phyloP scores from a whole-genome alignment of 768 basidiomycete species.

The Mycena sanguinolenta region DNA sequence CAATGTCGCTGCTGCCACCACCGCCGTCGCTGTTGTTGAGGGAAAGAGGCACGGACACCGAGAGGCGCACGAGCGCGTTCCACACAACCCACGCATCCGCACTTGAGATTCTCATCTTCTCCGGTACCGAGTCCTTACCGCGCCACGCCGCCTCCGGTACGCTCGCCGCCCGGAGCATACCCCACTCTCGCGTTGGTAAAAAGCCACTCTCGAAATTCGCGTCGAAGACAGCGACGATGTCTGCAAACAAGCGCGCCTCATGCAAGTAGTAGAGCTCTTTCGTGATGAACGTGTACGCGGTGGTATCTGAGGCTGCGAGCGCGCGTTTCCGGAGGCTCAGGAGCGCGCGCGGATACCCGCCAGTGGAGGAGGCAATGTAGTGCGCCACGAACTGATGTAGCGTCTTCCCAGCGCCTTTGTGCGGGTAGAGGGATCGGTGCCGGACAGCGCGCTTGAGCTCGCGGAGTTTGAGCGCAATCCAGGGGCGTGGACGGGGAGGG shows the following conservation, averaged over 20 bases:
- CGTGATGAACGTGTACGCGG: slow-evolving; percentile 29
- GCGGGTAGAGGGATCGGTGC: slow-evolving; percentile 4
- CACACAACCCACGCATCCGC: slow-evolving; percentile 35
- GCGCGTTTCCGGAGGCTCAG: slow-evolving; percentile 28
- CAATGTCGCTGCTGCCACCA: no score
- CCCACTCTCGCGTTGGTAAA: slow-evolving; percentile 18
- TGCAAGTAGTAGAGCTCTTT: slow-evolving; percentile 37
- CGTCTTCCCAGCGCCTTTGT: slow-evolving; percentile 5
- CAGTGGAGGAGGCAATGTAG: slow-evolving; percentile 20
- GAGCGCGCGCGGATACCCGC: slow-evolving; percentile 11
- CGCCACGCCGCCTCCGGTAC: background rate
- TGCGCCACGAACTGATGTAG: slow-evolving; percentile 32
- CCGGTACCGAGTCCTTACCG: slow-evolving; percentile 13
- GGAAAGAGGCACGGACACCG: no score
- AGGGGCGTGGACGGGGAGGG: slow-evolving; percentile 5
- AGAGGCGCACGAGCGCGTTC: slow-evolving; percentile 35
- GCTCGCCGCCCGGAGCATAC: background rate
- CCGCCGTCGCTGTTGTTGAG: no score
- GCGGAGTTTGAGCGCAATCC: slow-evolving; percentile 20
- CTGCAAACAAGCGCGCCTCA: slow-evolving; percentile 13
- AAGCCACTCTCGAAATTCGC: slow-evolving; percentile 25
- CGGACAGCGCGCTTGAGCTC: slow-evolving; percentile 15
- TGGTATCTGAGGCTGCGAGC: slow-evolving; percentile 21
- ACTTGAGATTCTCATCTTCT: slow-evolving; percentile 11
- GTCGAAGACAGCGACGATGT: slow-evolving; percentile 29